These are phyloP conservation scores for Entophlyctis luteolus DNA, from an alignment of 192 early-diverging fungal genomes.

Conservation along the genomic window DNA sequence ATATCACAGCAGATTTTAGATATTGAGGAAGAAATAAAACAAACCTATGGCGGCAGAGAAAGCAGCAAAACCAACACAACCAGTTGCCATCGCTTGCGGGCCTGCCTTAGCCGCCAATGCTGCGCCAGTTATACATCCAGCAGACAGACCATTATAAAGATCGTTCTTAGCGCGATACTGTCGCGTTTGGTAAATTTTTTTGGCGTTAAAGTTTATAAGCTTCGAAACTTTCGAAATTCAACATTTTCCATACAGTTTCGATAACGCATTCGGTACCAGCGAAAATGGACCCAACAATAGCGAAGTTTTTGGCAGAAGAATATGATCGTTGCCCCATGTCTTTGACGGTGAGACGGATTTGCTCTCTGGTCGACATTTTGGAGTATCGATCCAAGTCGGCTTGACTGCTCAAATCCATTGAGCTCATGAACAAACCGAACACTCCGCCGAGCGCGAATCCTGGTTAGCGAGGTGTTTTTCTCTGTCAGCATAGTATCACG, in stretches of 20 bases:
- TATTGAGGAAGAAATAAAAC: too few relatives aligned
- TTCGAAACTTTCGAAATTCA: slow-evolving; percentile 19
- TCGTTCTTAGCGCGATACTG: slow-evolving; percentile 94
- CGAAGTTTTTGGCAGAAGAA: slow-evolving; percentile 91
- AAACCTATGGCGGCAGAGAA: slow-evolving; percentile 91
- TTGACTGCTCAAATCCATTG: slow-evolving; percentile 20
- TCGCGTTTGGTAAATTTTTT: too few relatives aligned
- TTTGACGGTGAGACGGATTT: slow-evolving; percentile 76
- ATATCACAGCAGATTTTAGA: too few relatives aligned
- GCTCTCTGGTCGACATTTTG: slow-evolving; percentile 73
- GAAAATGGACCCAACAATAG: slow-evolving; percentile 84
- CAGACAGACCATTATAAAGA: slow-evolving; percentile 79
- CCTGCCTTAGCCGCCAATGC: slow-evolving; percentile 62
- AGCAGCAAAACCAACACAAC: slow-evolving; percentile 90
- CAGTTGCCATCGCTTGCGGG: slow-evolving; percentile 44
- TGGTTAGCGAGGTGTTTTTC: too few relatives aligned
- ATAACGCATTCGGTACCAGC: slow-evolving; percentile 91
- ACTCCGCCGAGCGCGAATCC: slow-evolving; percentile 86
- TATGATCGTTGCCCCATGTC: slow-evolving; percentile 83
- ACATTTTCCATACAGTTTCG: too few relatives aligned
- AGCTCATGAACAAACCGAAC: slow-evolving; percentile 87
- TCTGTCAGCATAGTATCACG: too few relatives aligned
- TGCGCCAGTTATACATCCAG: slow-evolving; percentile 92
- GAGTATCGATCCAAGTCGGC: slow-evolving; percentile 44
- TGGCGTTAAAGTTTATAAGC: neutral